phyloP scores from a whole-genome alignment of 2,329 filamentous ascomycete species.

The Emericellopsis atlantica region DNA sequence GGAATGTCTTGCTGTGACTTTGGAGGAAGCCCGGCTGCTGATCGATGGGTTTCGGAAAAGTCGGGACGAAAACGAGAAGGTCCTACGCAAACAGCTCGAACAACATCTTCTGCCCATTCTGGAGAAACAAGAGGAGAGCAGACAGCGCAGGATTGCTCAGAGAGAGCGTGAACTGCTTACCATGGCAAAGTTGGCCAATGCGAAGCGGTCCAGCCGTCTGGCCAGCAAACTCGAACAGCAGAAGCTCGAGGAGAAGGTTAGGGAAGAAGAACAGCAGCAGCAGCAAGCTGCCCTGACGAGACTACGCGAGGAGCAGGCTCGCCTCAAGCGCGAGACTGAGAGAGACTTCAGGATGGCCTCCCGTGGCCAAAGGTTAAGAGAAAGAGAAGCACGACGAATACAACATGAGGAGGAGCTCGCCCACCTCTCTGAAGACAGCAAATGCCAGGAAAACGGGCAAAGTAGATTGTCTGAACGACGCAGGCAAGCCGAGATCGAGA shows the following conservation, averaged over 20 bases:
- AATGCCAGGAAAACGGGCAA: constrained; percentile 39
- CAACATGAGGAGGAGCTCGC: constrained; percentile 75
- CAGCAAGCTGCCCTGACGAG: constrained; percentile 47
- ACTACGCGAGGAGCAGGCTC: constrained; percentile 53
- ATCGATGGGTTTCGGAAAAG: constrained; percentile 60
- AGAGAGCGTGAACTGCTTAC: constrained; percentile 70
- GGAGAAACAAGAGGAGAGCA: constrained; percentile 63
- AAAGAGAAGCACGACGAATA: constrained; percentile 74
- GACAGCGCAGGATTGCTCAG: constrained; percentile 55
- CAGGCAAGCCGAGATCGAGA: constrained; percentile 72
- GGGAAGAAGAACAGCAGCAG: constrained; percentile 47
- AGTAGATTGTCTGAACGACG: constrained; percentile 65
- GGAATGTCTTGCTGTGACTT: constrained; percentile 79
- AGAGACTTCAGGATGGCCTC: constrained; percentile 71
- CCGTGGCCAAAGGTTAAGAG: constrained; percentile 72
- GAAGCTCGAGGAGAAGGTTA: constrained; percentile 56
- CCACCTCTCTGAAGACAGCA: constrained; percentile 65
- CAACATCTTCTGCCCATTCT: constrained; percentile 75
- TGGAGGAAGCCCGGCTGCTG: constrained; percentile 65
- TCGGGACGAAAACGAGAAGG: constrained; percentile 75
- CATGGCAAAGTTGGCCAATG: constrained; percentile 78
- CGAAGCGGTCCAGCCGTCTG: constrained; percentile 85
- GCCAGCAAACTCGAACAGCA: constrained; percentile 72
- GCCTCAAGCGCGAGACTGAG: constrained; percentile 51
- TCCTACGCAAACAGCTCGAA: constrained; percentile 57